Base-by-base conservation (phyloP, 2,329 filamentous ascomycete genomes). In the Botrytis medusae region DNA sequence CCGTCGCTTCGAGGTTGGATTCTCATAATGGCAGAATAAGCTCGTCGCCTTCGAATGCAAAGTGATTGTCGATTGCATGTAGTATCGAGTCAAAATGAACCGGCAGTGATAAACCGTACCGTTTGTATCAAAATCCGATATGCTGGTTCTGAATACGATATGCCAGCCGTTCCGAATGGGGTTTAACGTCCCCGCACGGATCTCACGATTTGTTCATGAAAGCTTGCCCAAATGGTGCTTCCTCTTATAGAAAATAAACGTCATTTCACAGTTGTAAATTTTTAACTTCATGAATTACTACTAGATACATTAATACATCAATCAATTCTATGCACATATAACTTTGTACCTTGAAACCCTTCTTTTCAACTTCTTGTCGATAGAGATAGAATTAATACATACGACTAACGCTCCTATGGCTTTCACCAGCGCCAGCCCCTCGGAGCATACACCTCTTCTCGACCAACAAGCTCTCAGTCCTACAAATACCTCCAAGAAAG, bases 401-500 rank as follows among this genome's bases (percentile, higher is more conserved):
- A 40, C 22, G 9, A 69, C 65, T 57, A 25, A 57, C n/a, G 25
- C 18, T 40, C n/a, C 46, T 14, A 73, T 73, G 71, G 71, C 71
- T 62, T 62, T 42, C n/a, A 62, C 68, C 51, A 51, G 34, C 68
- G 61, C 29, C 32, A 70, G 51, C 34, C 40, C 59, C 37, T 70
- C 72, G n/a, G 72, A 73, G 48, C 57, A 70, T 4, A 73, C 72
- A 25, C 68, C 68, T 64, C 68, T 73, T 22, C 72, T 73, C 22
- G 37, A 32, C 25, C 57, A 42, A 48, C 29, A 63, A 25, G 14
- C 71, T 29, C 46, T 46, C 4, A 73, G 67, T 40, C 60, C 72
- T 48, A 54, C 60, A 32, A 69, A 71, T 32, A 44, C 44, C 37
- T 54, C 46, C 20, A 73, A 71, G 46, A 73, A 65, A 42, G 40